These are phyloP conservation scores for Fusarium oligoseptatum DNA, from an alignment of 2,329 filamentous ascomycete genomes.

Conservation along the genomic window DNA sequence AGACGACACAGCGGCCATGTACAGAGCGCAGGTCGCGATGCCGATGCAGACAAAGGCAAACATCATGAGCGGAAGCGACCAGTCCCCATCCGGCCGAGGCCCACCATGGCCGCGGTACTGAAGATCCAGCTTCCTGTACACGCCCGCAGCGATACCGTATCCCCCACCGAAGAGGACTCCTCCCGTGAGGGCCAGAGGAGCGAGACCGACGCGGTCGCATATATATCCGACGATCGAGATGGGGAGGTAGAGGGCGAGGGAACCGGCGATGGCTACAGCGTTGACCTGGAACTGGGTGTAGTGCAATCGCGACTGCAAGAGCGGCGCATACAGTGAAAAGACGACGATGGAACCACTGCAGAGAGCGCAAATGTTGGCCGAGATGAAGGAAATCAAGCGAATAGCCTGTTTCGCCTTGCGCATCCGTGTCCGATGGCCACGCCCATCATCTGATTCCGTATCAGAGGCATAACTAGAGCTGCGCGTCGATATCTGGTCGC, in stretches of 20 bases:
- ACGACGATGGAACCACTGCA: conserved; percentile 93
- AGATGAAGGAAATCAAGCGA: conserved; percentile 64
- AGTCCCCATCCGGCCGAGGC: conserved; percentile 62
- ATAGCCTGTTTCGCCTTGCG: conserved; percentile 49
- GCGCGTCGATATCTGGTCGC: conserved; percentile 42
- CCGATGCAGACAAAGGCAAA: conserved; percentile 87
- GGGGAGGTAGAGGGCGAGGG: conserved; percentile 91
- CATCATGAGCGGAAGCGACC: conserved; percentile 87
- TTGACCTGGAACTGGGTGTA: conserved; percentile 96
- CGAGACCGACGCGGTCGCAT: conserved; percentile 89
- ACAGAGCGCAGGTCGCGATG: conserved; percentile 87
- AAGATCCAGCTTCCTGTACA: conserved; percentile 72
- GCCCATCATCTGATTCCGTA: conserved; percentile 36
- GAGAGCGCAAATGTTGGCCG: conserved; percentile 70
- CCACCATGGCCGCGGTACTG: conserved; percentile 56
- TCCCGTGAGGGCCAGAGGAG: conserved; percentile 79
- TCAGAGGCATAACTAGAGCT: conserved; percentile 43
- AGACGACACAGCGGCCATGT: conserved; percentile 90
- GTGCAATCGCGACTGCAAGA: conserved; percentile 86
- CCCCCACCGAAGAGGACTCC: conserved; percentile 82
- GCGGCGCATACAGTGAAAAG: conserved; percentile 92
- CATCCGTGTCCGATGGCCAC: conserved; percentile 41
- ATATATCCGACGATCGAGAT: conserved; percentile 90
- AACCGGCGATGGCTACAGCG: conserved; percentile 86
- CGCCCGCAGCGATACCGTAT: conserved; percentile 84